Evolutionary conservation across 179 eudicot genomes (phyloP).

Genomic region (Silene vulgaris): DNA sequence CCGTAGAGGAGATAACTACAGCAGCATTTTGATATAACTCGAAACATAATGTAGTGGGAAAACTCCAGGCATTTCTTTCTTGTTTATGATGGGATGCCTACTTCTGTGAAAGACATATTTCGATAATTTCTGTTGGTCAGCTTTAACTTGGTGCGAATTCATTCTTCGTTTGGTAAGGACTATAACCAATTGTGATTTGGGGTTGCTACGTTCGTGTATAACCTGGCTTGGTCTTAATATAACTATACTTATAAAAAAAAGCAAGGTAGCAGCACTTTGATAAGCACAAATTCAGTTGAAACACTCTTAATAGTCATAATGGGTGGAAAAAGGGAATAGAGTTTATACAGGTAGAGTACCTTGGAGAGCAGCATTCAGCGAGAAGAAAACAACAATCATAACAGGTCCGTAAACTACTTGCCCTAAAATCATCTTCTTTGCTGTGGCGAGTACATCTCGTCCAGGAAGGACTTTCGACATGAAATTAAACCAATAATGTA

Average conservation of each 20-base stretch:
- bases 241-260: neutral
- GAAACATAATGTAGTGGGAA: too few species aligned
- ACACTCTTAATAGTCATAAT: neutral
- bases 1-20: neutral
- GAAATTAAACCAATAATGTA: conserved; percentile 87
- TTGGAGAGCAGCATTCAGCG: conserved; percentile 73
- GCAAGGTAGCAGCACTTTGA: neutral
- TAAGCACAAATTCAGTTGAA: neutral
- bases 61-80: too few species aligned
- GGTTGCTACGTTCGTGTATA: neutral
- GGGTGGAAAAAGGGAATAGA: neutral
- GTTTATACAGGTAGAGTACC: conserved; percentile 35
- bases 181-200: too few species aligned
- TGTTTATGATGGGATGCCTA: too few species aligned
- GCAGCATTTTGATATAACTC: neutral
- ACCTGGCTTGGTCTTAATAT: too few species aligned
- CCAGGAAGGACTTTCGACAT: conserved; percentile 61
- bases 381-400: conserved; percentile 73
- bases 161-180: too few species aligned
- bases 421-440: conserved; percentile 71
- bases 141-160: too few species aligned
- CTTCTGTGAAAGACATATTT: too few species aligned
- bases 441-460: conserved; percentile 54
- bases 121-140: too few species aligned
- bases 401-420: conserved; percentile 71